Evolutionary conservation across 768 basidiomycete species (phyloP), one percentile per base, ranked within the genome.

Genomic region (Psilocybe cubensis): DNA sequence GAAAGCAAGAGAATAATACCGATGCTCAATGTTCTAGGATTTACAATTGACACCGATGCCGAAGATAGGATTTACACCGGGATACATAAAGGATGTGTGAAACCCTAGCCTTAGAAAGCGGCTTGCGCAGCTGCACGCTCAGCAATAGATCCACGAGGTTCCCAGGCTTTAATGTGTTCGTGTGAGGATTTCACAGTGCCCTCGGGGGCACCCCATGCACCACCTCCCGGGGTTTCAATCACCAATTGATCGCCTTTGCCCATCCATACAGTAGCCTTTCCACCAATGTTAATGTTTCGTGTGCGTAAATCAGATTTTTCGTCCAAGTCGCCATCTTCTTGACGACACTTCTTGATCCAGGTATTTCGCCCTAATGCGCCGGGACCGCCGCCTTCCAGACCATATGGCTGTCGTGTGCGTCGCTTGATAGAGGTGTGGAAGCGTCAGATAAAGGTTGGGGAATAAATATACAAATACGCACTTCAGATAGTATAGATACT

Each of bases 201-300:
- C 53, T 76, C 76, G 9, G 65, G 62, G 14, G 60, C 67, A 1
- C 94, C 94, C 91, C 91, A 96, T 2, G 86, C 95, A 6, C 95
- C 95, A 8, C 89, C 95, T 0, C 95, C 95, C 0, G 95, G 95
- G 0, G 95, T 96, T 74, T 94, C 87, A 47, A 96, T 85, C 56
- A 88, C 63, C 57, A 97, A 69, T 48, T 80, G 77, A 67, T 97
- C 94, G 5, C 93, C 91, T 65, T 92, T 91, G 33, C 92, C 91
- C 89, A 96, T 94, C 76, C 82, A 84, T 47, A 94, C 81, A 1
- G 89, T 90, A 43, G 88, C 91, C 70, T 96, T 95, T 9, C 93
- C 92, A 7, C 94, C 94, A 41, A 97, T 87, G 70, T 95, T 96
- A 64, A 96, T 89, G 29, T 82, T 75, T 20, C 91, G 80, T 11